Percentiles rank a stretch among this genome's conserved stretches.
These are phyloP conservation scores for Hanseniaspora uvarum DNA, from an alignment of 1,139 yeast species.

Conservation along the genomic window DNA sequence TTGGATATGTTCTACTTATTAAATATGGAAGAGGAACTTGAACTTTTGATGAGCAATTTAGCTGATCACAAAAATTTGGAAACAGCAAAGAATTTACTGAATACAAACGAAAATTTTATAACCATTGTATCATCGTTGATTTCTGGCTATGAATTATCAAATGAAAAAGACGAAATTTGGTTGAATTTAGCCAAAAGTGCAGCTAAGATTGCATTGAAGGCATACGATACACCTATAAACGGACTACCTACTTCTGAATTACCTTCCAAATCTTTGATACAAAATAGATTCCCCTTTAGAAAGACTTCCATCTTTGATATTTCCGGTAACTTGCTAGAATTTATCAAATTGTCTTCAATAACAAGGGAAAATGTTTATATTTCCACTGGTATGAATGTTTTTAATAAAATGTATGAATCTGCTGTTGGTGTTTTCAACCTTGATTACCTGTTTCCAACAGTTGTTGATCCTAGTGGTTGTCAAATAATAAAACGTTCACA, in stretches of 20 bases:
- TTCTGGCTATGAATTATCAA: conserved; percentile 57
- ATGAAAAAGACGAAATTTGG: conserved; percentile 38
- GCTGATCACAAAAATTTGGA: conserved; percentile 34
- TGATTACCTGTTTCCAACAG: conserved; percentile 38
- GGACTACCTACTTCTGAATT: conserved; percentile 56
- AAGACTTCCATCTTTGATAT: conserved; percentile 52
- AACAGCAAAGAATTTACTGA: conserved; percentile 34
- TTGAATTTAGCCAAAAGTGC: conserved; percentile 51
- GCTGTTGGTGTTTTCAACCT: conserved; percentile 34
- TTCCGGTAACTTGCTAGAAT: conserved; percentile 59
- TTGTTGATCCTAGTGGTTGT: conserved; percentile 45
- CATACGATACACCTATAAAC: conserved; percentile 60
- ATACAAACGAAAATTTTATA: conserved; percentile 63
- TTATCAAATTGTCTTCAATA: conserved; percentile 55
- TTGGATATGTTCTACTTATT: conserved; percentile 58
- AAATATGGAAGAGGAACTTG: conserved; percentile 47
- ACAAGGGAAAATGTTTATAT: conserved; percentile 47
- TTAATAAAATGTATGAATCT: conserved; percentile 39
- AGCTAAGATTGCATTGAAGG: conserved; percentile 58
- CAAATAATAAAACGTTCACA: conserved; percentile 28
- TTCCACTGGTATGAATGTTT: conserved; percentile 19
- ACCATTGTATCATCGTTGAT: conserved; percentile 64
- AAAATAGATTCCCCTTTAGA: conserved; percentile 41
- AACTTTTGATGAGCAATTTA: conserved; percentile 44
- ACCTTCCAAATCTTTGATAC: conserved; percentile 42